A percentile compares a stretch with the other conserved stretches of the same genome.
phyloP scores from a whole-genome alignment of 495 filamentous ascomycete genomes.

The Podospora bellae-mahoneyi region DNA sequence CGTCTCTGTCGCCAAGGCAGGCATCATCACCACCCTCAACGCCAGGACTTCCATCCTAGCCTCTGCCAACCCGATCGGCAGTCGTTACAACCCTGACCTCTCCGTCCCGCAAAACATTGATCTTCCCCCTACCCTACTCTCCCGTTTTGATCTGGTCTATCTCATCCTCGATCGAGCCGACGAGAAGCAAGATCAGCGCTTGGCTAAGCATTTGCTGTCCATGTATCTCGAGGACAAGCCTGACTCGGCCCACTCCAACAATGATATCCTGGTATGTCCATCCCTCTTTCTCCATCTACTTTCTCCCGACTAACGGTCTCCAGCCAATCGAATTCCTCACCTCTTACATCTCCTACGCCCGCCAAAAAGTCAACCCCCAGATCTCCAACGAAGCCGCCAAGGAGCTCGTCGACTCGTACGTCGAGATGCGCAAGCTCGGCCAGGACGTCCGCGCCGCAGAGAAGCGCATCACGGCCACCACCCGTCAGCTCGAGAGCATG shows the following conservation, averaged over 20 bases:
- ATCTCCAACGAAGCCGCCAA: slow-evolving; percentile 72
- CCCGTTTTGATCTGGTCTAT: slow-evolving; percentile 95
- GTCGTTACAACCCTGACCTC: slow-evolving; percentile 92
- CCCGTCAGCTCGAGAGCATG: slow-evolving; percentile 93
- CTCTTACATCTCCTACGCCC: slow-evolving; percentile 95
- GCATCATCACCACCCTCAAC: slow-evolving; percentile 97
- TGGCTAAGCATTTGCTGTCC: slow-evolving; percentile 87
- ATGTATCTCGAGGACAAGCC: slow-evolving; percentile 97
- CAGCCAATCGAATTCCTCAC: slow-evolving; percentile 93
- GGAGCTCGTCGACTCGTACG: slow-evolving; percentile 81
- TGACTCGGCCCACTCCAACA: slow-evolving; percentile 64
- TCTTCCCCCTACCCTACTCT: slow-evolving; percentile 88
- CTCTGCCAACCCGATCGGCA: slow-evolving; percentile 96
- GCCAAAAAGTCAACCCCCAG: slow-evolving; percentile 76
- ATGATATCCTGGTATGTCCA: slow-evolving; percentile 71
- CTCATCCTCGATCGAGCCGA: slow-evolving; percentile 91
- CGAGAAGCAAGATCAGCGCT: slow-evolving; percentile 77
- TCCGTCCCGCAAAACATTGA: slow-evolving; percentile 98
- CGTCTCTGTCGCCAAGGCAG: slow-evolving; percentile 96
- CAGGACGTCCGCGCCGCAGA: slow-evolving; percentile 91
- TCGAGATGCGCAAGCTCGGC: slow-evolving; percentile 92
- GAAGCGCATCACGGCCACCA: slow-evolving; percentile 96
- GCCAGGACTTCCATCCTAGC: slow-evolving; percentile 91
- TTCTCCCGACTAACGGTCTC: slow-evolving; percentile 20
- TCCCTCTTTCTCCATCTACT: slow-evolving; percentile 6